Evolutionary conservation across 805 yeast genomes (phyloP), one percentile per base, ranked within the genome.

Genomic region (Starmerella roubikii): DNA sequence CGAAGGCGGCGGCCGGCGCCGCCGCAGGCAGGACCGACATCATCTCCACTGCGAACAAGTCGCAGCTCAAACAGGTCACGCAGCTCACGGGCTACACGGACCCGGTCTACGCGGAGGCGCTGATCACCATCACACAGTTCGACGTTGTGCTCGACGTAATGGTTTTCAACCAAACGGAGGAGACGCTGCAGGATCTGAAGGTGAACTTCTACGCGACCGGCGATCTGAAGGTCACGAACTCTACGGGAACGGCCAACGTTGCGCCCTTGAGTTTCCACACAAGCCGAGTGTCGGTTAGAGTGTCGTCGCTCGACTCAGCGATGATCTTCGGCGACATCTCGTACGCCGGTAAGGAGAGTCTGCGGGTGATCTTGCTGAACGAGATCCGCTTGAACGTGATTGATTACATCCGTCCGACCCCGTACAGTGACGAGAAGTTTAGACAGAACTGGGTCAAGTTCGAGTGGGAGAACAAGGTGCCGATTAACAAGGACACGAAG

Each of bases 381-480:
- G 97, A 91, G 57, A 85, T 91, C 35, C 94, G 86, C 57, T 86
- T 91, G 42, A 95, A 91, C 58, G 82, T 91, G 38, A 83, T 91
- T 85, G 97, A 91, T 61, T 91, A 91, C 64, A 85, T 91, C 60
- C 84, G 83, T 58, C 96, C 98, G 17, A 91, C 93, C n/a, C 70
- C 72, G 19, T 82, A 94, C 59, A 66, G 85, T 13, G 97, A 88
- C 62, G 74, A 76, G 32, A 79, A 74, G 50, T 91, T 91, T 80
- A 80, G 98, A 56, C 72, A 76, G 54, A 88, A 86, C 97, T 91
- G 99, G 99, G 84, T 85, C 58, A 96, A 86, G 59, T 91, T 93
- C 57, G 99, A 91, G 64, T 91, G 98, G 98, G 98, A 91, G 62
- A 91, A 91, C 67, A 91, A 91, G 67, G 86, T 91, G 51, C 81